phyloP scores from a whole-genome alignment of 192 early-diverging fungal genomes.

The Mortierella alpina region DNA sequence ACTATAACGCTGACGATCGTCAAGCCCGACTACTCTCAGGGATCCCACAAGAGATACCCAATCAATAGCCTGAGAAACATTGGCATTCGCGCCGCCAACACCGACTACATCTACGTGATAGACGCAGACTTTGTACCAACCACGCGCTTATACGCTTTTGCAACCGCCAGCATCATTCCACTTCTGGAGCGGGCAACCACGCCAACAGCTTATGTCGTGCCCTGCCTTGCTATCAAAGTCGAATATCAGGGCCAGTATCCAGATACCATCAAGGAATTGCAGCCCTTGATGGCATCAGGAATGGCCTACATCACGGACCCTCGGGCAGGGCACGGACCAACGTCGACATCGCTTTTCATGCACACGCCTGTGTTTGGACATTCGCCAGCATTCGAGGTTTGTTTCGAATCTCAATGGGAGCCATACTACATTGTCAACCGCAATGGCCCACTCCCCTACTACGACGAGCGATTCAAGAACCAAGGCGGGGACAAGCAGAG shows the following conservation, averaged over 20 bases:
- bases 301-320: conserved; percentile 65
- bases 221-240: conserved; percentile 60
- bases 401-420: conserved; percentile 70
- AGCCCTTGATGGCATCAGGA: conserved; percentile 46
- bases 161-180: conserved; percentile 24
- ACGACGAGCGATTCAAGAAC: conserved; percentile 65
- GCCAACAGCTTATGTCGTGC: conserved; percentile 56
- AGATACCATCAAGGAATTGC: conserved; percentile 54
- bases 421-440: conserved; percentile 63
- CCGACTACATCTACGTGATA: conserved; percentile 62
- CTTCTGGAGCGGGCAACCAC: conserved; percentile 13
- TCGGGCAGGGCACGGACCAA: conserved; percentile 65
- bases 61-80: conserved; percentile 66
- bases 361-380: conserved; percentile 15
- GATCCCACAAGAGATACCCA: conserved; percentile 56
- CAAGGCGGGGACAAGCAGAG: conserved; percentile 69
- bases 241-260: conserved; percentile 38
- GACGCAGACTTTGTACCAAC: conserved; percentile 68
- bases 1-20: conserved; percentile 46
- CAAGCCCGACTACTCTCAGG: conserved; percentile 57
- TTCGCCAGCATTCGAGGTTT: conserved; percentile 58
- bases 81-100: conserved; percentile 48
- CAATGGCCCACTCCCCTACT: conserved; percentile 47
- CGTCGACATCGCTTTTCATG: conserved; percentile 51
- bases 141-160: conserved; percentile 45